Evolutionary conservation across 2,329 filamentous ascomycete genomes (phyloP), one percentile per base, ranked within the genome.

Genomic region (Botrytis elliptica): DNA sequence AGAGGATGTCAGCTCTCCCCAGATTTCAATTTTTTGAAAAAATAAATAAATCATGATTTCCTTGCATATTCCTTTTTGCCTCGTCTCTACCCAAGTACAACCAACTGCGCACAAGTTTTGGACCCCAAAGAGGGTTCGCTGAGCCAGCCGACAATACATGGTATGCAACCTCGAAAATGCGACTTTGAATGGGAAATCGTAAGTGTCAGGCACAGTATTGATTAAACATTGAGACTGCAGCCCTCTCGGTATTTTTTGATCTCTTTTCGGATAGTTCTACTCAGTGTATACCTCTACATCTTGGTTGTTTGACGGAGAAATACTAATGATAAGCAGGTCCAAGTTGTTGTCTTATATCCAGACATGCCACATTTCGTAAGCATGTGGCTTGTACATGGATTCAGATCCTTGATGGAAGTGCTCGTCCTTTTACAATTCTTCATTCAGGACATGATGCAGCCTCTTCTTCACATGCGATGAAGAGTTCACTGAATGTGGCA

Each of bases 1-100:
- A 71, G 46, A 71, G 38, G 40, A 40, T 42, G 64, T 69, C 62
- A 69, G 55, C 33, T 69, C 71, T 73, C 49, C 42, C 42, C 42
- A 10, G 55, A 63, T 70, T 70, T 63, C 14, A 16, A 18, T 46
- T 38, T 38, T 46, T 46, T 9, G 4, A 25, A 7, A 4, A 22
- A 16, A n/a, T n/a, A n/a, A 44, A 36, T 29, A 16, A 62, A 46
- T n/a, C 40, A 62, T 62, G 40, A 46, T 70, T n/a, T 46, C 25
- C 57, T 70, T 70, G 68, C 55, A 60, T 70, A 63, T 63, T 46
- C 22, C 55, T 42, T 33, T 59, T 69, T 38, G 36, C 62, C 62
- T 68, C 33, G n/a, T 44, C 46, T 44, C 57, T 20, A 59, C 70
- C 70, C 62, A 64, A 67, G 49, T 72, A 42, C 62, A 36, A 49